Evolutionary conservation across 2,329 filamentous ascomycete species (phyloP).

Genomic region (Zymoseptoria pseudotritici): DNA sequence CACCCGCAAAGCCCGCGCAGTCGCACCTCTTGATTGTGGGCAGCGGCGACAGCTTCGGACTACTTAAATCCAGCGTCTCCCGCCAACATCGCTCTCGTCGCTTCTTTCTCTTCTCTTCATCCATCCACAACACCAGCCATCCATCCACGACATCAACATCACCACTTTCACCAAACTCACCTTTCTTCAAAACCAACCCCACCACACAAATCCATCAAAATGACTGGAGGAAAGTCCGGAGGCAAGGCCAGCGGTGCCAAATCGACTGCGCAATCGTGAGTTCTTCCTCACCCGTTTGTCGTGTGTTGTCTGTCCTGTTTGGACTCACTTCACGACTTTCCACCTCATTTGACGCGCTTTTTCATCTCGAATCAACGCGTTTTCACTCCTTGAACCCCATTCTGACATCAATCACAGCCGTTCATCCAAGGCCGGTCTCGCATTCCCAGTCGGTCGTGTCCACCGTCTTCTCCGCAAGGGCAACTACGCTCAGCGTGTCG

Average conservation of each 20-base stretch:
- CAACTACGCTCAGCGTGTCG: conserved; percentile 99
- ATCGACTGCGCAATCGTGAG: conserved; percentile 94
- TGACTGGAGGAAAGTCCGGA: conserved; percentile 99
- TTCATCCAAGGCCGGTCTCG: conserved; percentile 98
- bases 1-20: conserved; percentile 1
- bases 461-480: conserved; percentile 98
- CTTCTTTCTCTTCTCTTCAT: conserved; percentile 27
- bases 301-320: conserved; percentile 1
- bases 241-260: conserved; percentile 99
- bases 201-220: conserved; percentile 59
- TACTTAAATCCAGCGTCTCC: conserved; percentile 13
- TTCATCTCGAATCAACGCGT: conserved; percentile 25
- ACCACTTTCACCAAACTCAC: conserved; percentile 23
- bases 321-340: conserved; percentile 12
- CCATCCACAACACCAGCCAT: conserved; percentile 25
- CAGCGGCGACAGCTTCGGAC: conserved; percentile 8
- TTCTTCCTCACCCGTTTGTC: conserved; percentile 27
- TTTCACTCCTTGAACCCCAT: conserved; percentile 19
- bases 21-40: conserved; percentile 4
- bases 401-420: conserved; percentile 57
- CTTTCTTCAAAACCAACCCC: conserved; percentile 25
- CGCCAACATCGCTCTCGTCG: conserved; percentile 10
- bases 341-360: conserved; percentile 37
- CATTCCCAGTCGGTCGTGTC: conserved; percentile 98
- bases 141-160: conserved; percentile 6